Base-by-base conservation (phyloP, 768 basidiomycete genomes). In the Lactarius hengduanensis region DNA sequence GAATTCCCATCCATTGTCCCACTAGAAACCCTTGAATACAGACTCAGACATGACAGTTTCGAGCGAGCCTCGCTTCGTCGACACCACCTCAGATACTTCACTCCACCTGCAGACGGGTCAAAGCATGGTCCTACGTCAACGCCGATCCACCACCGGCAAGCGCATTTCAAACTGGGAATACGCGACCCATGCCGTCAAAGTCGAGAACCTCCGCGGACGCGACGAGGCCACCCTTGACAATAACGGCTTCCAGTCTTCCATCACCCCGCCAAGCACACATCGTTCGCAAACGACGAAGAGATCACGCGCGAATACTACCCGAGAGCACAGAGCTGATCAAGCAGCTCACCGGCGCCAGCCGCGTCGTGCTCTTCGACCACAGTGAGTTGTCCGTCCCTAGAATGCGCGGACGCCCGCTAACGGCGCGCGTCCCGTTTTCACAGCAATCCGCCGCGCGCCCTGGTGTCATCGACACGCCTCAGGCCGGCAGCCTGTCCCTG, bases 331-430 rank as follows among this genome's bases (percentile, higher is more conserved):
- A 83, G 71, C 76, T 87, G 55, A 73, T 88, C 54, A 87, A 88
- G 77, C 73, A 82, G 65, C 62, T 84, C 11, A 87, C 32, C 86
- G 86, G 88, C 4, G 88, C 87, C 0, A 83, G 78, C 69, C 77
- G 79, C 30, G 84, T 86, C 13, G 82, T 86, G 20, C 61, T 87
- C 20, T 89, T 89, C 69, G 86, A 88, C 70, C 86, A 88, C 71
- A 87, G 87, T 85, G 64, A 62, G 85, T 71, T 22, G 28, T 40
- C 30, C 34, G 10, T 11, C 34, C 32, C 20, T 32, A 32, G 9
- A 15, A 60, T 58, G 30, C 20, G 45, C n/a, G 36, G 32, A 7
- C 9, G 30, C 10, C 45, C 10, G 26, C 8, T 61, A 28, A 30
- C 43, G 20, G 20, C 38, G 28, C 18, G 18, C 62, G n/a, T 36